Evolutionary conservation across 106 monocot species (phyloP).

Genomic region (Dendrobium chrysotoxum): DNA sequence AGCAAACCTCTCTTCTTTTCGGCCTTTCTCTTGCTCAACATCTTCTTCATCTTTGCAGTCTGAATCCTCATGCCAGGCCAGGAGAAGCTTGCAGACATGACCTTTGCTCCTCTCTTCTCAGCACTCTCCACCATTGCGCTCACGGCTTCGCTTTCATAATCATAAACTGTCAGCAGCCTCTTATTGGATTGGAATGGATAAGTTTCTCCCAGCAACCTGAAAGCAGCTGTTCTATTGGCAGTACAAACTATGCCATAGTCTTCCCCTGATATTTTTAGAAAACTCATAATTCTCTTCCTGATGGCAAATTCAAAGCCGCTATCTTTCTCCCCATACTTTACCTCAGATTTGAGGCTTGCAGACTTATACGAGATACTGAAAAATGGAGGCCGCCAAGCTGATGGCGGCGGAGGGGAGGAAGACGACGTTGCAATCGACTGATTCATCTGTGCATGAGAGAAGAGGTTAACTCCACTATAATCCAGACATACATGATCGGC

Average conservation of each 20-base stretch:
- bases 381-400: constrained; percentile 16
- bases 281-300: constrained; percentile 41
- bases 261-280: constrained; percentile 39
- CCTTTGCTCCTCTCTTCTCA: constrained; percentile 33
- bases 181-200: constrained; percentile 50
- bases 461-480: constrained; percentile 61
- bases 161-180: constrained; percentile 57
- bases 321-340: constrained; percentile 18
- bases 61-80: constrained; percentile 64
- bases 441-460: constrained; percentile 51
- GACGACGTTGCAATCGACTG: neutral
- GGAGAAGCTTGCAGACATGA: constrained; percentile 39
- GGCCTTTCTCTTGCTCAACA: constrained; percentile 21
- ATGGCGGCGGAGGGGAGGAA: neutral
- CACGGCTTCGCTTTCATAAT: constrained; percentile 61
- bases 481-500: constrained; percentile 58
- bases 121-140: constrained; percentile 32
- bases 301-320: constrained; percentile 31
- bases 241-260: constrained; percentile 61
- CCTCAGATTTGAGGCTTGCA: constrained; percentile 32
- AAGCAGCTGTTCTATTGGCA: constrained; percentile 53
- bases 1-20: constrained; percentile 46
- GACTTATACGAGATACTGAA: constrained; percentile 59
- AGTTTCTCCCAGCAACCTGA: constrained; percentile 62
- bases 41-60: constrained; percentile 36